Evolutionary conservation across 257 asterid genomes (phyloP).

Genomic region (Nicotiana noctiflora): DNA sequence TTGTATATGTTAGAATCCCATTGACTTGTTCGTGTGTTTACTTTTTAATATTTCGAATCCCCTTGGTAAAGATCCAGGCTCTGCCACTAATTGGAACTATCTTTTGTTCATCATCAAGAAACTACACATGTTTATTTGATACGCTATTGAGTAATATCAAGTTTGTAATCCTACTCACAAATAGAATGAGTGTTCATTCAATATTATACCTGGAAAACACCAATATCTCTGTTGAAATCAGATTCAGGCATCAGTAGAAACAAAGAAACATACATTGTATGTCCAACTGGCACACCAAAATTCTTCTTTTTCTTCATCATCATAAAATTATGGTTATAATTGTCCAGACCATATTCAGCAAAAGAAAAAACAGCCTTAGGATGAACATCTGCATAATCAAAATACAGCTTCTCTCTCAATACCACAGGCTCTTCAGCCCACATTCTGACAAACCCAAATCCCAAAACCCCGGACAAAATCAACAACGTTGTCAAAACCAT

Average conservation of each 20-base stretch:
- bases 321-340: too few species aligned
- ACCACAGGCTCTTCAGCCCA: constrained; percentile 71
- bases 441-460: constrained; percentile 45
- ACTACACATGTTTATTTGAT: too few species aligned
- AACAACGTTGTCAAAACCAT: constrained; percentile 32
- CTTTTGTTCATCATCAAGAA: too few species aligned
- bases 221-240: constrained; percentile 73
- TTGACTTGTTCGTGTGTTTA: too few species aligned
- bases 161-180: too few species aligned
- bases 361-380: constrained; percentile 49
- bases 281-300: constrained; percentile 47
- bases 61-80: too few species aligned
- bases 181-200: too few species aligned
- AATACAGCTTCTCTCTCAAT: constrained; percentile 40
- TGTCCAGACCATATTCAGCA: neutral
- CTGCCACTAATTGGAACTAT: too few species aligned
- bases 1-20: too few species aligned
- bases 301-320: neutral
- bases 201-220: constrained; percentile 58
- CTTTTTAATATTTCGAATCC: too few species aligned
- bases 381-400: constrained; percentile 52
- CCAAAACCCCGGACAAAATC: constrained; percentile 43
- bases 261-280: constrained; percentile 56
- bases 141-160: too few species aligned
- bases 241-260: constrained; percentile 76